phyloP scores from a whole-genome alignment of 2,329 filamentous ascomycete genomes.

The Daldinia eschscholtzii region DNA sequence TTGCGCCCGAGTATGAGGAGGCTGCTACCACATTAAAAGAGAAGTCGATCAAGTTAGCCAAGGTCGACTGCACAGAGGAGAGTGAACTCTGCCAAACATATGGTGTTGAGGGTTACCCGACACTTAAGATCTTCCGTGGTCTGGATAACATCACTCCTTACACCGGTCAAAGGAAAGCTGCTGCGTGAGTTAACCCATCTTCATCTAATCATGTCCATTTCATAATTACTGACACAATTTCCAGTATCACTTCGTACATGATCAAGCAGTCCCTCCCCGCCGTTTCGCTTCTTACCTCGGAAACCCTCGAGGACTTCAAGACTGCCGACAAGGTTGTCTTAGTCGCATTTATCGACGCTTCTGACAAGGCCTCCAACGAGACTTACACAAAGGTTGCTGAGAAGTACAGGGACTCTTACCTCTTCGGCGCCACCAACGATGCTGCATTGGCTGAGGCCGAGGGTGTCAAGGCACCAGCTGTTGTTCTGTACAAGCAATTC shows the following conservation, averaged over 20 bases:
- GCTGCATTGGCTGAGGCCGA: constrained; percentile 87
- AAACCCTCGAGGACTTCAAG: constrained; percentile 95
- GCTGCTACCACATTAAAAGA: constrained; percentile 87
- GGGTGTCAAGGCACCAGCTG: constrained; percentile 85
- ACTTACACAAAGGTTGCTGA: constrained; percentile 82
- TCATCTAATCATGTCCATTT: background rate
- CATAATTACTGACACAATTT: constrained; percentile 35
- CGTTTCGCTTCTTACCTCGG: constrained; percentile 84
- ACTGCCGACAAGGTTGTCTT: constrained; percentile 96
- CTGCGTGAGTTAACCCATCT: constrained; percentile 65
- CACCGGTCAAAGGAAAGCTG: constrained; percentile 88
- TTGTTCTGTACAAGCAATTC: constrained; percentile 97
- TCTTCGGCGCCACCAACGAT: constrained; percentile 91
- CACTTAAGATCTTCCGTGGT: constrained; percentile 98
- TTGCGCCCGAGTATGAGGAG: constrained; percentile 91
- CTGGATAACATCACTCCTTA: constrained; percentile 85
- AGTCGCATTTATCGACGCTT: constrained; percentile 84
- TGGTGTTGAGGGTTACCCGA: constrained; percentile 97
- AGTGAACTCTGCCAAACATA: constrained; percentile 88
- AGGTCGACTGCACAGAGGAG: constrained; percentile 97
- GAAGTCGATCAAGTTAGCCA: constrained; percentile 86
- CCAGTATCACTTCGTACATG: constrained; percentile 85
- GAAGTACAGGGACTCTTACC: constrained; percentile 86
- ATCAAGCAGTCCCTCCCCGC: constrained; percentile 96
- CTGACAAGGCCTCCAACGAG: constrained; percentile 88